Evolutionary conservation across 805 yeast genomes (phyloP).

Genomic region (Blastobotrys terrestris): DNA sequence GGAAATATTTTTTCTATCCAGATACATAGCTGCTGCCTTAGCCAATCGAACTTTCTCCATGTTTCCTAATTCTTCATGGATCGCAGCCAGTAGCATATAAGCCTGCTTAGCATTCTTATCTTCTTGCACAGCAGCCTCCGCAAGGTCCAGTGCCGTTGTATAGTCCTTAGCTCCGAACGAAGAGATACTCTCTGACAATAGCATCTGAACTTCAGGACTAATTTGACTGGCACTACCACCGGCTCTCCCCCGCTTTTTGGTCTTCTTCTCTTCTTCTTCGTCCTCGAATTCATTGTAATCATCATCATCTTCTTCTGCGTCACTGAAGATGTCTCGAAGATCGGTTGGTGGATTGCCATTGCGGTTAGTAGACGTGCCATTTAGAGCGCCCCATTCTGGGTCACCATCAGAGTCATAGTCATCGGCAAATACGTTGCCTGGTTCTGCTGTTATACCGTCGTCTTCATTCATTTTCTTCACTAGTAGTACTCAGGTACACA

Average conservation of each 20-base stretch:
- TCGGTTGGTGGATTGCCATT: neutral
- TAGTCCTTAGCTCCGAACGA: slow-evolving; percentile 58
- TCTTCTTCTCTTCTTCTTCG: slow-evolving; percentile 1
- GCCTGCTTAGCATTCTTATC: slow-evolving; percentile 28
- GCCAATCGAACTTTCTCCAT: slow-evolving; percentile 32
- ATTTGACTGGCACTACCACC: neutral
- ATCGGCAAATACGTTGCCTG: neutral
- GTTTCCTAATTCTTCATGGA: slow-evolving; percentile 47
- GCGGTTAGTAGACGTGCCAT: neutral
- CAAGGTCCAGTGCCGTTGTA: slow-evolving; percentile 25
- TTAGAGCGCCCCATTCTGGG: neutral
- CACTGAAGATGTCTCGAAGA: slow-evolving; percentile 23
- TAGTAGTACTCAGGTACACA: too few relatives aligned
- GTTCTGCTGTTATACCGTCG: neutral
- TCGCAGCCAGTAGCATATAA: slow-evolving; percentile 26
- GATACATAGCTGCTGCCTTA: slow-evolving; percentile 49
- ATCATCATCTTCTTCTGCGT: slow-evolving; percentile 27
- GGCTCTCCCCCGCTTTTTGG: neutral
- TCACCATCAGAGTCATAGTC: neutral
- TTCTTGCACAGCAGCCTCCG: slow-evolving; percentile 27
- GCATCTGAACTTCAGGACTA: slow-evolving; percentile 58
- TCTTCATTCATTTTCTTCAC: neutral
- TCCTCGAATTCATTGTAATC: slow-evolving; percentile 1
- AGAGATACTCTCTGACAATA: slow-evolving; percentile 70
- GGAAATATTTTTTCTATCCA: slow-evolving; percentile 69